These are phyloP conservation scores for Quercus variabilis DNA, from an alignment of 306 rosid genomes.

Conservation along the genomic window DNA sequence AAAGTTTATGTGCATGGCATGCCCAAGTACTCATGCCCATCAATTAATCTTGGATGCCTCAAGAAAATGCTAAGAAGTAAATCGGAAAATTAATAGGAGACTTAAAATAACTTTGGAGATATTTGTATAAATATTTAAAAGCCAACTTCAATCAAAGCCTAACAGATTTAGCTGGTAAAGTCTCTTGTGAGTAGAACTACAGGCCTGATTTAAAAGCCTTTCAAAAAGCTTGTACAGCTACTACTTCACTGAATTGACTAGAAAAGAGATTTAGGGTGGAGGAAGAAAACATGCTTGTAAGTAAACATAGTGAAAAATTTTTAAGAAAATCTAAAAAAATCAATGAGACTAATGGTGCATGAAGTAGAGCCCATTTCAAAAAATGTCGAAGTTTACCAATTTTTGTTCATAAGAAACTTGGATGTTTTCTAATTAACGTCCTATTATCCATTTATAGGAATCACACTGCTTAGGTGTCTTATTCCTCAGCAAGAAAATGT, in stretches of 20 bases:
- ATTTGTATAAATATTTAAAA: neutral
- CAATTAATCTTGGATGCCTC: neutral
- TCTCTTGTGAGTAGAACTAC: neutral
- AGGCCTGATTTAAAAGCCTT: neutral
- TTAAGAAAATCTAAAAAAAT: neutral
- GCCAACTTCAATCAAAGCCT: neutral
- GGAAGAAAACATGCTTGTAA: neutral
- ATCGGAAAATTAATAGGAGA: neutral
- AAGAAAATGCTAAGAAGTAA: neutral
- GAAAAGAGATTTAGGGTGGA: neutral
- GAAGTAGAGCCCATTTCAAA: neutral
- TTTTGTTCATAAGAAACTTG: neutral
- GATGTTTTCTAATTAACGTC: neutral
- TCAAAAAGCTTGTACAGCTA: neutral
- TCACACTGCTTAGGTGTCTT: neutral
- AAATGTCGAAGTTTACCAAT: neutral
- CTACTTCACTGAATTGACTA: neutral
- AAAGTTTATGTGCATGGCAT: constrained; percentile 2
- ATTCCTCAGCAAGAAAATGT: neutral
- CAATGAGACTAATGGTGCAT: neutral
- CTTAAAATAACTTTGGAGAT: neutral
- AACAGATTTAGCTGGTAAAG: neutral
- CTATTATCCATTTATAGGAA: neutral
- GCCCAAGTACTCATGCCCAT: neutral
- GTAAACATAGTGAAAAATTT: neutral